These are phyloP conservation scores for Linum usitatissimum DNA, from an alignment of 345 rosid species.

Conservation along the genomic window DNA sequence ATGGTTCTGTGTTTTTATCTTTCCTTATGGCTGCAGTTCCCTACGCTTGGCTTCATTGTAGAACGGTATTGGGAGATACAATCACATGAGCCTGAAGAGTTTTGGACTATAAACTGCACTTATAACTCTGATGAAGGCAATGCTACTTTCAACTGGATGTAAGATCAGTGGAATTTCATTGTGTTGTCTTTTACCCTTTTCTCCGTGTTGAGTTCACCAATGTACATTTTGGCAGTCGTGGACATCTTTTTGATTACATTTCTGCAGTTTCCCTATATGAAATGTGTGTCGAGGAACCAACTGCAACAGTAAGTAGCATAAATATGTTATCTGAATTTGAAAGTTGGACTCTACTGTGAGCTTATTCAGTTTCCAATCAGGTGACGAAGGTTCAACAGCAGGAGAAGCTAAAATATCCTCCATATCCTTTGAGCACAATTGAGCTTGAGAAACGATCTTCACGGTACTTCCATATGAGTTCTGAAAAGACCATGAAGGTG, in stretches of 20 bases:
- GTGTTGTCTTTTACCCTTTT: slow-evolving; percentile 10
- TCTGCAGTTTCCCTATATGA: slow-evolving; percentile 70
- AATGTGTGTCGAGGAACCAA: slow-evolving; percentile 85
- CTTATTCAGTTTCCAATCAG: slow-evolving; percentile 29
- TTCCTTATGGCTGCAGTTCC: slow-evolving; percentile 47
- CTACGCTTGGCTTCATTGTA: slow-evolving; percentile 92
- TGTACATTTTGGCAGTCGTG: slow-evolving; percentile 57
- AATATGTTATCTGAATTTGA: slow-evolving; percentile 11
- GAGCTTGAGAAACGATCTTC: slow-evolving; percentile 98
- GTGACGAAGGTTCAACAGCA: slow-evolving; percentile 69
- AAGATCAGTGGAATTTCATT: slow-evolving; percentile 19
- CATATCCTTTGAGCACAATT: slow-evolving; percentile 87
- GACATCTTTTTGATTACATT: slow-evolving; percentile 81
- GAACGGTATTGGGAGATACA: slow-evolving; percentile 94
- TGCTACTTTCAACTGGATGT: slow-evolving; percentile 84
- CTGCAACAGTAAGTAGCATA: slow-evolving; percentile 63
- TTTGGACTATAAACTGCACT: slow-evolving; percentile 83
- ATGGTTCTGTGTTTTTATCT: slow-evolving; percentile 9
- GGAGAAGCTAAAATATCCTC: slow-evolving; percentile 78
- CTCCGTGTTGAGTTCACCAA: slow-evolving; percentile 7
- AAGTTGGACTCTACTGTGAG: slow-evolving; percentile 9
- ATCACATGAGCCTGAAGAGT: slow-evolving; percentile 94
- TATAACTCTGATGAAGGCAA: slow-evolving; percentile 67
- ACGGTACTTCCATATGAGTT: slow-evolving; percentile 84
- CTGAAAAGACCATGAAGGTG: slow-evolving; percentile 95